Conservation (phyloP, 371 early-diverging fungal species). For the Circinella umbellata region DNA sequence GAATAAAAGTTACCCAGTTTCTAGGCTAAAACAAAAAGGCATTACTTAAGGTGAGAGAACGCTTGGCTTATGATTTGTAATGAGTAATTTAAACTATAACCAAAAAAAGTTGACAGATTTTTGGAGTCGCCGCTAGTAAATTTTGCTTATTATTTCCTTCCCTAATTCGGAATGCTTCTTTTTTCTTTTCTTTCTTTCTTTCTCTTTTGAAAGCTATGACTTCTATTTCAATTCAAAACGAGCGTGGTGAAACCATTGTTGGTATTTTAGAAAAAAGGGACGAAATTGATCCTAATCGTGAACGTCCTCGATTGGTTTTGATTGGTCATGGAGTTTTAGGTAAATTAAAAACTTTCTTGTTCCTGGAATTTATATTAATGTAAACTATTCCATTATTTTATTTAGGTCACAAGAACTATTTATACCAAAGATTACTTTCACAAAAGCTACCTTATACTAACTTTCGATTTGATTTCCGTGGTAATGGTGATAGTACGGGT, state of each 20-base stretch:
- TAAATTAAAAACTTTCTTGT: slow-evolving; percentile 5
- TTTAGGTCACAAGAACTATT: slow-evolving; percentile 65
- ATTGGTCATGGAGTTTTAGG: slow-evolving; percentile 50
- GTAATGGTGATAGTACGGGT: slow-evolving; percentile 65
- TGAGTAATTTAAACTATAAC: not conserved
- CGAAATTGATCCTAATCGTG: slow-evolving; percentile 18
- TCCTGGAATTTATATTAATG: not conserved
- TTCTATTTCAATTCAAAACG: slow-evolving; percentile 27
- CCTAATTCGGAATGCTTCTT: not conserved
- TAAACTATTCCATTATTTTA: not conserved
- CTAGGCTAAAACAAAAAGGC: not conserved
- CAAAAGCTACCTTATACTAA: slow-evolving; percentile 55
- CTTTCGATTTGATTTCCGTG: slow-evolving; percentile 66
- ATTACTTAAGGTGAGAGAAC: slow-evolving; percentile 1
- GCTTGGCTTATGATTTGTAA: not conserved
- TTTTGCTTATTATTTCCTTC: too few relatives aligned
- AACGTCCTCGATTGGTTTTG: slow-evolving; percentile 35
- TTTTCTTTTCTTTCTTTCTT: not conserved
- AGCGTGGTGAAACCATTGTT: slow-evolving; percentile 43
- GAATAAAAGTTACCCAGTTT: too few relatives aligned
- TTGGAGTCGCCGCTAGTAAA: not conserved
- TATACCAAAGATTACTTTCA: slow-evolving; percentile 63
- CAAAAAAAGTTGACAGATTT: not conserved
- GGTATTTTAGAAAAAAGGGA: slow-evolving; percentile 44
- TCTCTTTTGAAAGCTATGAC: slow-evolving; percentile 7